Percentiles rank a stretch among this genome's conserved stretches.
These are phyloP conservation scores for Amauroascus verrucosus DNA, from an alignment of 2,329 filamentous ascomycete species.

Conservation along the genomic window DNA sequence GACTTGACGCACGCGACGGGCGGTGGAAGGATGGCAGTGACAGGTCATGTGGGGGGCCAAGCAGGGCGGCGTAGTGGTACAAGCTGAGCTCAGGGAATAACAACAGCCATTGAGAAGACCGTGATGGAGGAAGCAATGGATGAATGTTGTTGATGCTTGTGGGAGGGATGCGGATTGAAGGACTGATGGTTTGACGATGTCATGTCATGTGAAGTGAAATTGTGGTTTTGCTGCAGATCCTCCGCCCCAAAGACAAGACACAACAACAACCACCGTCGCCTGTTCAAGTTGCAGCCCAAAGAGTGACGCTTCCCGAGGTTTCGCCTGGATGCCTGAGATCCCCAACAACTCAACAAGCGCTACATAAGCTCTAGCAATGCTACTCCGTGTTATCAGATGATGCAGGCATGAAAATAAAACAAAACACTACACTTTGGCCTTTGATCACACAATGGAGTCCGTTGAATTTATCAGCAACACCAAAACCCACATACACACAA, in stretches of 20 bases:
- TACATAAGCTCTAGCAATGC: no score
- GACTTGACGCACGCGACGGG: slow-evolving; percentile 10
- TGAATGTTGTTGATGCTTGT: background rate
- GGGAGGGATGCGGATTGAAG: background rate
- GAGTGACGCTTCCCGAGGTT: background rate
- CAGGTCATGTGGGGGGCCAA: slow-evolving; percentile 4
- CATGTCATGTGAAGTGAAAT: slow-evolving; percentile 9
- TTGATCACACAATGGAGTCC: no score
- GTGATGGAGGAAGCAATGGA: background rate
- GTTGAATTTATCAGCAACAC: no score
- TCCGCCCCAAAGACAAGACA: no score
- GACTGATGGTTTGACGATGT: background rate
- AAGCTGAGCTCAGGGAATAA: background rate
- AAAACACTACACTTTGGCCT: no score
- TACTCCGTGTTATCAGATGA: no score
- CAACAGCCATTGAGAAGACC: background rate
- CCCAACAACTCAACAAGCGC: background rate
- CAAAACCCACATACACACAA: no score
- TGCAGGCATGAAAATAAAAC: no score
- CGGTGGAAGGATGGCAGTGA: slow-evolving; percentile 5
- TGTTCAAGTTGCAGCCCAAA: slow-evolving; percentile 6
- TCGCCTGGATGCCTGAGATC: slow-evolving; percentile 4
- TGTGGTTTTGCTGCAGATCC: slow-evolving; percentile 4
- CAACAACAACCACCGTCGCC: no score
- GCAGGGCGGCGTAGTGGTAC: background rate